Percentiles rank a stretch among this genome's conserved stretches.
Conservation (phyloP, 371 early-diverging fungal species). For the Rhizopus stolonifer region DNA sequence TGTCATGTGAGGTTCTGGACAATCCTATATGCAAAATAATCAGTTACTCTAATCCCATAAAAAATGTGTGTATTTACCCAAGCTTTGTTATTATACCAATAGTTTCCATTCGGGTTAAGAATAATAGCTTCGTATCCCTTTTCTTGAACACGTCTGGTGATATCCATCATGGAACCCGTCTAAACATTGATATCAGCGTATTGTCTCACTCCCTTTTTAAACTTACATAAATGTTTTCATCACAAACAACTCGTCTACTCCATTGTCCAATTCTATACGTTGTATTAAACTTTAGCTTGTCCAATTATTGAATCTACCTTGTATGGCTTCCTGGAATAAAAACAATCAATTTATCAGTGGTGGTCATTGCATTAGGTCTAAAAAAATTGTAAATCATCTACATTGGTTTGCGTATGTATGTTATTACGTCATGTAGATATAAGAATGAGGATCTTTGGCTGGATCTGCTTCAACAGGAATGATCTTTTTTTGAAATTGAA, state of each 20-base stretch:
- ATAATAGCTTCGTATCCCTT: conserved; percentile 47
- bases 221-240: conserved; percentile 40
- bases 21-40: conserved; percentile 2
- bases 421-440: conserved; percentile 45
- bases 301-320: conserved; percentile 23
- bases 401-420: background rate
- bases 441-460: conserved; percentile 30
- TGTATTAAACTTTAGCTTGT: background rate
- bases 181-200: conserved; percentile 2
- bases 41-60: background rate
- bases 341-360: conserved; percentile 39
- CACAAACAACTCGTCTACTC: conserved; percentile 46
- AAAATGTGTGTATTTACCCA: conserved; percentile 19
- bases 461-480: conserved; percentile 40
- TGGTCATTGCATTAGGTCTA: conserved; percentile 48
- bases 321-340: conserved; percentile 44
- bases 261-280: conserved; percentile 41
- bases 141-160: conserved; percentile 22
- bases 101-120: conserved; percentile 45
- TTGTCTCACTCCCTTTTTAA: background rate
- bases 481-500: conserved; percentile 27
- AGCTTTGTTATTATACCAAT: conserved; percentile 37
- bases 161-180: conserved; percentile 45
- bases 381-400: background rate
- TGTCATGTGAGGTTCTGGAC: conserved; percentile 14